Evolutionary conservation across 305 asterid species (phyloP).

Genomic region (Galium porrigens): DNA sequence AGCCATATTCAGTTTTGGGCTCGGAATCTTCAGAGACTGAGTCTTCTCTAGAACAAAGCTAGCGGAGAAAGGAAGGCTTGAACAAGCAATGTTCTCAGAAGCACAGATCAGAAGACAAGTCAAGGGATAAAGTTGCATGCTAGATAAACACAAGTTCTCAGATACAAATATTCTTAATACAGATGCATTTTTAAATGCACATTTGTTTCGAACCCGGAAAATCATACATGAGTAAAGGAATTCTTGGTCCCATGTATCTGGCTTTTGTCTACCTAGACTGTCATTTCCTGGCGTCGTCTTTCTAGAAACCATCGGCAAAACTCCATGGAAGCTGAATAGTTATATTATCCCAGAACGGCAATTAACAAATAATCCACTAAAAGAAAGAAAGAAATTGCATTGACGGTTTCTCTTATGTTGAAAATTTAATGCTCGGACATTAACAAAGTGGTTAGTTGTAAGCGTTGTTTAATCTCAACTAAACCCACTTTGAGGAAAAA

Average conservation of each 20-base stretch:
- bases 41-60: too few species aligned
- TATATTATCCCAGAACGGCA: conserved; percentile 3
- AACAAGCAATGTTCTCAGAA: too few species aligned
- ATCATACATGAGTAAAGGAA: too few species aligned
- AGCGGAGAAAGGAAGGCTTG: too few species aligned
- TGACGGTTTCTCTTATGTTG: not conserved
- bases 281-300: not conserved
- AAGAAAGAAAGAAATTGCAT: not conserved
- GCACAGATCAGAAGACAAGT: too few species aligned
- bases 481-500: not conserved
- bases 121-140: too few species aligned
- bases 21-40: too few species aligned
- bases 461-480: not conserved
- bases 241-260: not conserved
- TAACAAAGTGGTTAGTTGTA: not conserved
- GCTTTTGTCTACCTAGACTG: not conserved
- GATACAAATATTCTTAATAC: too few species aligned
- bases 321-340: not conserved
- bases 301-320: not conserved
- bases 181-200: not conserved
- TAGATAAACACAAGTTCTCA: not conserved
- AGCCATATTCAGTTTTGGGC: too few species aligned
- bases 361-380: not conserved
- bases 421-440: not conserved
- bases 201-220: not conserved